Evolutionary conservation across 805 yeast genomes (phyloP).

Genomic region (Hanseniaspora thailandica): DNA sequence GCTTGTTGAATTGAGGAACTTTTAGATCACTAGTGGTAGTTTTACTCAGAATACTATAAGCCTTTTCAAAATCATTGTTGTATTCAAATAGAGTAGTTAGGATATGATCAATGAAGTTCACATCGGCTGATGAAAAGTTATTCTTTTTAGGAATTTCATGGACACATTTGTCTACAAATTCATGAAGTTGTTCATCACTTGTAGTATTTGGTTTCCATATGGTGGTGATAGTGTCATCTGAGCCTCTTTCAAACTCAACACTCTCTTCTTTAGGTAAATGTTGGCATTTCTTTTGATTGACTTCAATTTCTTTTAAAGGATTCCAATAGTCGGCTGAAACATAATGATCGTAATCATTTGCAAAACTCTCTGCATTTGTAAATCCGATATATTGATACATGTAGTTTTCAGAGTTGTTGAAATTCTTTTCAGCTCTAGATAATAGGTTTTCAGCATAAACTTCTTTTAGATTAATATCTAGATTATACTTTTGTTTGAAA

Average conservation of each 20-base stretch:
- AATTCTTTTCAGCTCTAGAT: not conserved
- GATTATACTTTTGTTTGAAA: constrained; percentile 7
- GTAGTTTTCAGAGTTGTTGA: constrained; percentile 16
- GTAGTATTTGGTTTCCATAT: constrained; percentile 46
- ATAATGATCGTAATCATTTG: constrained; percentile 28
- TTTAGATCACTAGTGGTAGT: constrained; percentile 47
- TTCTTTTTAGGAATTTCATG: constrained; percentile 45
- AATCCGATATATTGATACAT: constrained; percentile 28
- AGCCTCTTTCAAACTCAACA: constrained; percentile 43
- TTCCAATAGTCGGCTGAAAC: constrained; percentile 25
- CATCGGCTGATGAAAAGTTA: constrained; percentile 48
- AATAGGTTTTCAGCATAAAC: constrained; percentile 13
- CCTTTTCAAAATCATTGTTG: constrained; percentile 39
- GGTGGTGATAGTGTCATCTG: constrained; percentile 54
- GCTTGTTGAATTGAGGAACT: constrained; percentile 64
- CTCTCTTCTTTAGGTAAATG: constrained; percentile 10
- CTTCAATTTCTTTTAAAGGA: constrained; percentile 15
- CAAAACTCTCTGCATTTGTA: constrained; percentile 17
- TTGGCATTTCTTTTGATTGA: constrained; percentile 14
- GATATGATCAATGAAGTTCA: constrained; percentile 72
- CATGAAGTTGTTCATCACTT: constrained; percentile 21
- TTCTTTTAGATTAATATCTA: constrained; percentile 18
- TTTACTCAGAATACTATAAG: constrained; percentile 36
- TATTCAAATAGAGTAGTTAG: constrained; percentile 42
- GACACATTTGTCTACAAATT: constrained; percentile 42